phyloP scores from a whole-genome alignment of 228 moss, liverwort and hornwort genomes.

The Sphagnum fallax region DNA sequence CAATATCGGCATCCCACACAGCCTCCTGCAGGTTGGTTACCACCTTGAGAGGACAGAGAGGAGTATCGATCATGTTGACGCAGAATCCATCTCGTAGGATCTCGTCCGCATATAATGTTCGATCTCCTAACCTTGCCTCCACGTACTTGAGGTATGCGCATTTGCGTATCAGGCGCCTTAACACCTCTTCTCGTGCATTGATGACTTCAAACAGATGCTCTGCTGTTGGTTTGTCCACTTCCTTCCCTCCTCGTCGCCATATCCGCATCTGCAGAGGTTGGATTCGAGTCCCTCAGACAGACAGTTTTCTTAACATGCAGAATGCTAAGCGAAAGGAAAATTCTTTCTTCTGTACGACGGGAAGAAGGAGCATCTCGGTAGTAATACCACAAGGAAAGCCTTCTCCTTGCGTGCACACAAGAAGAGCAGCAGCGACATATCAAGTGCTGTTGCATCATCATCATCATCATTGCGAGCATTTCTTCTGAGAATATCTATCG shows the following conservation, averaged over 20 bases:
- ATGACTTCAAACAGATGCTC: constrained; percentile 88
- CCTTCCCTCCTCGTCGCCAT: constrained; percentile 81
- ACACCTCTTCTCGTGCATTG: constrained; percentile 86
- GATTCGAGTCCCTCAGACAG: too few relatives aligned
- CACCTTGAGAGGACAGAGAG: constrained; percentile 87
- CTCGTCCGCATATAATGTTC: constrained; percentile 79
- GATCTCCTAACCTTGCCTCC: constrained; percentile 88
- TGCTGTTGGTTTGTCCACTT: constrained; percentile 67
- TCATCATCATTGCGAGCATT: background rate
- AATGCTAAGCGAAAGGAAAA: too few relatives aligned
- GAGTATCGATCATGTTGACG: constrained; percentile 93
- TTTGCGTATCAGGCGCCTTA: constrained; percentile 86
- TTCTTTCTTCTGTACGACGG: too few relatives aligned
- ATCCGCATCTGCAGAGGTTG: constrained; percentile 52
- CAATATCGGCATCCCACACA: constrained; percentile 96
- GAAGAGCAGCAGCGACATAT: too few relatives aligned
- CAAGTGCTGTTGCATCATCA: too few relatives aligned
- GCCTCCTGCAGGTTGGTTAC: constrained; percentile 97
- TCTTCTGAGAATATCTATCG: background rate
- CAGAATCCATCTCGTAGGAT: constrained; percentile 98
- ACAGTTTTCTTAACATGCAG: too few relatives aligned
- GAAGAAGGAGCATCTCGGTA: too few relatives aligned
- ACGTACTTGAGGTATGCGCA: constrained; percentile 99
- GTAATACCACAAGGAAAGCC: too few relatives aligned
- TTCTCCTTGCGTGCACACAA: too few relatives aligned